These are phyloP conservation scores for Drechslerella stenobrocha DNA, from an alignment of 2,329 filamentous ascomycete species.

Conservation along the genomic window DNA sequence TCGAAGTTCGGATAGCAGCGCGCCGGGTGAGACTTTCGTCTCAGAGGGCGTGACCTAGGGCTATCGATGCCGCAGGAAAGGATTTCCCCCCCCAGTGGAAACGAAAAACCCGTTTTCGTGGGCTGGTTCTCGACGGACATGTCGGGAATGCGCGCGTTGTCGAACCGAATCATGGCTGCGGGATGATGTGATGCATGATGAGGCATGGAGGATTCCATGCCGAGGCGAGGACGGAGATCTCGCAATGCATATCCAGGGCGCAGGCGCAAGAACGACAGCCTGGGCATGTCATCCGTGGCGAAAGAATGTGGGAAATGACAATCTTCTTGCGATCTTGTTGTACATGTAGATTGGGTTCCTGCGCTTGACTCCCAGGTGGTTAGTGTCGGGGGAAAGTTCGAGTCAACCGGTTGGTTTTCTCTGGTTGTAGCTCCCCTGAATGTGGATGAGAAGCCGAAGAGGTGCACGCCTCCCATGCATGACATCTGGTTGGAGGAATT, in stretches of 20 bases:
- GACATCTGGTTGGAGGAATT: slow-evolving; percentile 40
- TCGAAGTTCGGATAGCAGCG: slow-evolving; percentile 29
- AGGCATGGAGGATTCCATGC: slow-evolving; percentile 13
- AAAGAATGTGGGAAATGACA: not conserved
- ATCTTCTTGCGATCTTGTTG: slow-evolving; percentile 1
- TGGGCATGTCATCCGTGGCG: slow-evolving; percentile 4
- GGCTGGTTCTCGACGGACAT: not conserved
- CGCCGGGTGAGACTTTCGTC: slow-evolving; percentile 33
- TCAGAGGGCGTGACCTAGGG: slow-evolving; percentile 15
- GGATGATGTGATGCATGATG: slow-evolving; percentile 18
- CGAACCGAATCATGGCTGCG: not conserved
- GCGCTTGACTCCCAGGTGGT: too few relatives aligned
- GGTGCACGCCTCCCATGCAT: slow-evolving; percentile 8
- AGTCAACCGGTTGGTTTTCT: slow-evolving; percentile 3
- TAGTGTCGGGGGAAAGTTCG: too few relatives aligned
- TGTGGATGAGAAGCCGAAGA: slow-evolving; percentile 22
- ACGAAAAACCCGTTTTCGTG: slow-evolving; percentile 1
- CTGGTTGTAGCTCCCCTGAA: slow-evolving; percentile 31
- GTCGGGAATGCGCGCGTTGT: slow-evolving; percentile 5
- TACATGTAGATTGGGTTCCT: slow-evolving; percentile 16
- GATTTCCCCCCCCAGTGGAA: not conserved
- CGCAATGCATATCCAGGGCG: slow-evolving; percentile 6
- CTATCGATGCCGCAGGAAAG: not conserved
- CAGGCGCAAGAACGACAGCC: slow-evolving; percentile 15
- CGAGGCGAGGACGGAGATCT: slow-evolving; percentile 32